phyloP scores from a whole-genome alignment of 768 basidiomycete genomes.

The Trametes elegans region DNA sequence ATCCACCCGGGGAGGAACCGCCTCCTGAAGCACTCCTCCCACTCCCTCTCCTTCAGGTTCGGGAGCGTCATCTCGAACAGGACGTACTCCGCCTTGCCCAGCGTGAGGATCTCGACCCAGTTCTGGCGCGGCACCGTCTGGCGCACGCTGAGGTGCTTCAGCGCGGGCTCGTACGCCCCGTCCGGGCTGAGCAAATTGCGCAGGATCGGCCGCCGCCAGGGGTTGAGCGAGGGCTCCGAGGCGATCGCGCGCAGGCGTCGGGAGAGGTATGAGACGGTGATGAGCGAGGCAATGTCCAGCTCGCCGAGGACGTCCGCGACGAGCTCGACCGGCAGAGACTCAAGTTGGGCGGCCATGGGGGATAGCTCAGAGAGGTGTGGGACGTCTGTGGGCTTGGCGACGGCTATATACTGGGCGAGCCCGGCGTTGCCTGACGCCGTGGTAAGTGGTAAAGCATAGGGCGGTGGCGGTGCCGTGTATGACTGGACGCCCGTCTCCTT shows the following conservation, averaged over 20 bases:
- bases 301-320: conserved; percentile 70
- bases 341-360: conserved; percentile 24
- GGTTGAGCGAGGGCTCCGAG: conserved; percentile 66
- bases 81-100: conserved; percentile 60
- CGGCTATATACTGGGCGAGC: neutral
- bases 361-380: too few relatives aligned
- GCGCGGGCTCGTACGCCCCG: conserved; percentile 43
- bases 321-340: conserved; percentile 73
- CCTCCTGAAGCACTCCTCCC: conserved; percentile 72
- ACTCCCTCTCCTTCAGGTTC: conserved; percentile 60
- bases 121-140: conserved; percentile 69
- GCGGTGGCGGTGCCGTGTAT: conserved; percentile 18
- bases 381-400: neutral
- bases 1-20: conserved; percentile 78
- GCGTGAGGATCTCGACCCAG: conserved; percentile 73
- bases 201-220: conserved; percentile 72
- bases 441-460: neutral
- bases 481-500: neutral
- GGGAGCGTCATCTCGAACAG: conserved; percentile 69
- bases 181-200: conserved; percentile 43
- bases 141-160: conserved; percentile 63
- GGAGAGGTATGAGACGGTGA: conserved; percentile 59
- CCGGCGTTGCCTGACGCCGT: conserved; percentile 1
- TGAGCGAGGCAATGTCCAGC: conserved; percentile 60
- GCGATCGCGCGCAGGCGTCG: conserved; percentile 54